phyloP scores from a whole-genome alignment of 2,329 filamentous ascomycete species.

The Alternaria incomplexa region DNA sequence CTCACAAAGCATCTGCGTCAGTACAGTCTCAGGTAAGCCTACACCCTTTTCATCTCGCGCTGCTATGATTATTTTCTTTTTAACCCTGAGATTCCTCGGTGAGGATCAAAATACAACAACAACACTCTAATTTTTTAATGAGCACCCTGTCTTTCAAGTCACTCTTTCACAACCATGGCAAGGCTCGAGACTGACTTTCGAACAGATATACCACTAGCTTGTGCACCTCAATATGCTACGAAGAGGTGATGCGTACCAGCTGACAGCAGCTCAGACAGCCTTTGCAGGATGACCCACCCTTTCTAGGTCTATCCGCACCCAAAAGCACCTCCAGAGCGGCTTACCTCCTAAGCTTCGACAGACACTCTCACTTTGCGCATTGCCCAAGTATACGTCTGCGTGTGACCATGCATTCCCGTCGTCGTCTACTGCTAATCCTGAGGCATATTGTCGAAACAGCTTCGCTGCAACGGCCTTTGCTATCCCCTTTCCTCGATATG shows the following conservation, averaged over 20 bases:
- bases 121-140: constrained; percentile 75
- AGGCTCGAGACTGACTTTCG: constrained; percentile 25
- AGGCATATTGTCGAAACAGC: constrained; percentile 58
- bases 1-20: constrained; percentile 21
- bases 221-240: neutral
- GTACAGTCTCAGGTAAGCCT: constrained; percentile 44
- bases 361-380: constrained; percentile 66
- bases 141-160: constrained; percentile 39
- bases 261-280: neutral
- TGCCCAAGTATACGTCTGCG: constrained; percentile 69
- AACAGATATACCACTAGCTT: constrained; percentile 20
- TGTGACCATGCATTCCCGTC: constrained; percentile 60
- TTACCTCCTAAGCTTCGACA: constrained; percentile 67
- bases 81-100: constrained; percentile 66
- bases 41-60: constrained; percentile 5
- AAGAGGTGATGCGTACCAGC: neutral
- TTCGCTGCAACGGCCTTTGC: constrained; percentile 67
- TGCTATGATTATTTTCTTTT: constrained; percentile 69
- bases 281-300: constrained; percentile 27
- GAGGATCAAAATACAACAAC: constrained; percentile 69
- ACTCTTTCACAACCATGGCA: neutral
- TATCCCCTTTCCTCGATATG: constrained; percentile 66
- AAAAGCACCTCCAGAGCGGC: constrained; percentile 63
- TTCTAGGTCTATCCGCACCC: constrained; percentile 57
- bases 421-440: constrained; percentile 38